Conservation (phyloP, 2,329 filamentous ascomycete genomes). For the Calonectria henricotiae region DNA sequence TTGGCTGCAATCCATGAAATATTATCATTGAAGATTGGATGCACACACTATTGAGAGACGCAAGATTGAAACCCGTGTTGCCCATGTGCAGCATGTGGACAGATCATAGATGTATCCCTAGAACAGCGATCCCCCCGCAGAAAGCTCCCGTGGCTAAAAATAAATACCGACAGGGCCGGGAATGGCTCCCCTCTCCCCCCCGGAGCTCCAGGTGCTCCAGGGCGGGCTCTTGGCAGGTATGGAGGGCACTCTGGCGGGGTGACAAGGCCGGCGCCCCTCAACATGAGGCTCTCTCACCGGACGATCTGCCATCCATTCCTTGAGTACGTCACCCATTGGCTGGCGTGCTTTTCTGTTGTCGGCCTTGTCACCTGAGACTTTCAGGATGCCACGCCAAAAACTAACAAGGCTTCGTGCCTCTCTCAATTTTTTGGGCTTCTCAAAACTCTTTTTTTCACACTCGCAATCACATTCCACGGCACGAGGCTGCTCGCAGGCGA, state of each 20-base stretch:
- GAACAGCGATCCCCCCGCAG: constrained; percentile 12
- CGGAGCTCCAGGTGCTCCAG: constrained; percentile 11
- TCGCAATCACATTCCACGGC: constrained; percentile 20
- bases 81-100: constrained; percentile 5
- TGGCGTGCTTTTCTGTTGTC: not conserved
- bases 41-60: too few species aligned
- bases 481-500: constrained; percentile 14
- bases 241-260: constrained; percentile 21
- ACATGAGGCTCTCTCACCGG: constrained; percentile 17
- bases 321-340: constrained; percentile 17
- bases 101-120: not conserved
- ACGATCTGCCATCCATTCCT: constrained; percentile 21
- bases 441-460: constrained; percentile 17
- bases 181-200: constrained; percentile 3
- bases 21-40: too few species aligned
- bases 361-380: constrained; percentile 26
- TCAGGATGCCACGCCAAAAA: constrained; percentile 20
- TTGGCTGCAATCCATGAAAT: not conserved
- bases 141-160: constrained; percentile 12
- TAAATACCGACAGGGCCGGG: constrained; percentile 13
- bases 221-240: constrained; percentile 16
- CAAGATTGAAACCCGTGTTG: not conserved
- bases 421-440: constrained; percentile 2
- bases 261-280: constrained; percentile 5
- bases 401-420: constrained; percentile 13